Evolutionary conservation across 1,284 basidiomycete species (phyloP), one percentile per base, ranked within the genome.

Genomic region (Rhodotorula glutinis): DNA sequence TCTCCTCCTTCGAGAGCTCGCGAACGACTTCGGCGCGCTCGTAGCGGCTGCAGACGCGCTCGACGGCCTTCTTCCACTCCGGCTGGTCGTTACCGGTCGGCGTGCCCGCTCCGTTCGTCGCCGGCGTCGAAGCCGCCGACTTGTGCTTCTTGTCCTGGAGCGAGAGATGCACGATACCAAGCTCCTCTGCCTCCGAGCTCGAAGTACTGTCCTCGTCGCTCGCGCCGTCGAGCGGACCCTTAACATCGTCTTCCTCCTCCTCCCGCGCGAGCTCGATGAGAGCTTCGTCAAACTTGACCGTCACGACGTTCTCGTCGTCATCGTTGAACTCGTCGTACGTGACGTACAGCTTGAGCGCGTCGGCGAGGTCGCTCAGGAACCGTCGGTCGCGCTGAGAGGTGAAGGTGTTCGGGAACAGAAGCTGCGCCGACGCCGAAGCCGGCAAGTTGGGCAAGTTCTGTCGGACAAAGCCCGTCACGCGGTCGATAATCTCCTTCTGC

Each of bases 261-360:
- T 80, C 81, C 65, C 79, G 54, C 57, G 80, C 78, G 16, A 71
- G 55, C 44, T 59, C 51, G 17, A 74, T 30, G 14, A 76, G 58
- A 56, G 80, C 80, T 41, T 71, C 78, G 44, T 83, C 84, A 62
- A 82, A 84, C 81, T 64, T 86, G 29, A 81, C 75, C 23, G 79
- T 78, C 30, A 82, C 76, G 29, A 82, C 66, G 17, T 77, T 76
- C 75, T 88, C 85, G 65, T 91, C 92, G 52, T 90, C 82, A 2
- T 89, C 88, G 74, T 93, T 88, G 71, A 87, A 92, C 76, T 94
- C 92, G 77, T 96, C 93, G 90, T 92, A 97, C 29, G 86, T 82
- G 46, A 92, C 78, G 40, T 80, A 83, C 13, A 96, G 82, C 76
- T 91, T 86, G 49, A 96, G 78, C 58, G 91, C 87, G 49, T 86